Conservation (phyloP, 108 stramenopile genomes). For the Skeletonema grethae region DNA sequence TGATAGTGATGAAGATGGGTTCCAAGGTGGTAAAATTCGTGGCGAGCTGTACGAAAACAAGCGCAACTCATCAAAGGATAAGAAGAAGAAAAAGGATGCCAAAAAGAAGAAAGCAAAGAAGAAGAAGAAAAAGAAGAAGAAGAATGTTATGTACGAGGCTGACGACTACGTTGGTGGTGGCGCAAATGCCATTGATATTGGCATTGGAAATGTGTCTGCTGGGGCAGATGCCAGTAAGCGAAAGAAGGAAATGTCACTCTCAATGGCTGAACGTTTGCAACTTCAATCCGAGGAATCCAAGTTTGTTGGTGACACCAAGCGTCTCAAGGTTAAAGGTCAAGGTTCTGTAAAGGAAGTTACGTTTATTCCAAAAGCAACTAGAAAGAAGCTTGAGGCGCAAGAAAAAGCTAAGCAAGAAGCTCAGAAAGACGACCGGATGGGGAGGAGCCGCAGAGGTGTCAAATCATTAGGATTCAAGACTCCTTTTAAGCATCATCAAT, state of each 20-base stretch:
- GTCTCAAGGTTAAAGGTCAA: constrained; percentile 49
- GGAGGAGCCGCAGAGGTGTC: constrained; percentile 57
- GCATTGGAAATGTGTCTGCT: constrained; percentile 54
- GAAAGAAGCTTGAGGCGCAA: constrained; percentile 48
- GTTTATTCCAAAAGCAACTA: constrained; percentile 69
- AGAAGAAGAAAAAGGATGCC: constrained; percentile 14
- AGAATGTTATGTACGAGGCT: constrained; percentile 70
- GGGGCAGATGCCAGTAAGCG: constrained; percentile 47
- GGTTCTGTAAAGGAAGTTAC: constrained; percentile 77
- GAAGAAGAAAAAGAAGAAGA: constrained; percentile 55
- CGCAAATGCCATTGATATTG: constrained; percentile 56
- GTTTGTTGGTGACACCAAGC: constrained; percentile 48
- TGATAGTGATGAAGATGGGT: constrained; percentile 77
- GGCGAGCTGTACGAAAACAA: constrained; percentile 75
- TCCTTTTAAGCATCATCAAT: constrained; percentile 55
- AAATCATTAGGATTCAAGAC: constrained; percentile 66
- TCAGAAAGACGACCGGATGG: constrained; percentile 23
- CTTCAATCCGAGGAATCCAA: constrained; percentile 54
- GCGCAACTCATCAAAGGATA: constrained; percentile 41
- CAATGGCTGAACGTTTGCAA: constrained; percentile 72
- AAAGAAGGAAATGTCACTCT: constrained; percentile 63
- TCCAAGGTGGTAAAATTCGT: constrained; percentile 74
- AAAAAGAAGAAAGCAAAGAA: constrained; percentile 31
- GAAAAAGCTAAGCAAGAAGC: constrained; percentile 25
- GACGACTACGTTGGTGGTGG: constrained; percentile 54